phyloP scores from a whole-genome alignment of 2,329 filamentous ascomycete genomes.

The Aspergillus tubingensis region DNA sequence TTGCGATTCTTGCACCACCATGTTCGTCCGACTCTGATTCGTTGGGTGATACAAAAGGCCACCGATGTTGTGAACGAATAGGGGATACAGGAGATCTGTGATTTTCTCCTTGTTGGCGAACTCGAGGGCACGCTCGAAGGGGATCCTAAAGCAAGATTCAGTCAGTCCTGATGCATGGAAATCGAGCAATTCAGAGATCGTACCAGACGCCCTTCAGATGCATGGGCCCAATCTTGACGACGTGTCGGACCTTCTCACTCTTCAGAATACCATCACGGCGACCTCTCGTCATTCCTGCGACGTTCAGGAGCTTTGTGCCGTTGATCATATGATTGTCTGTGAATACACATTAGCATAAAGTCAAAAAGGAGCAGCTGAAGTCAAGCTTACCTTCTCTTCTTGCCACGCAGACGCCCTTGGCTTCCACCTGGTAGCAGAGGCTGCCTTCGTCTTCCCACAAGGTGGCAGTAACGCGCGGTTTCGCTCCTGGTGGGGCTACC shows the following conservation, averaged over 20 bases:
- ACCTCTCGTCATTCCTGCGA: constrained; percentile 96
- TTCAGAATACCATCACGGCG: constrained; percentile 95
- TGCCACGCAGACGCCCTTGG: constrained; percentile 92
- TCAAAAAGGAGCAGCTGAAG: not conserved
- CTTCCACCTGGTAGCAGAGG: constrained; percentile 96
- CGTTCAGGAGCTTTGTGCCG: constrained; percentile 93
- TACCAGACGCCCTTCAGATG: constrained; percentile 97
- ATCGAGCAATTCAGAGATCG: constrained; percentile 37
- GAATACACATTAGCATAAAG: not conserved
- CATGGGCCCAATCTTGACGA: constrained; percentile 99
- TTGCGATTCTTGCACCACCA: constrained; percentile 82
- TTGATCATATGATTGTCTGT: constrained; percentile 99
- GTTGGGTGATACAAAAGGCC: constrained; percentile 85
- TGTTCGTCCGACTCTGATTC: constrained; percentile 78
- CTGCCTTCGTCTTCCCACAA: constrained; percentile 98
- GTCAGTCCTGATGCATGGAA: too few species aligned
- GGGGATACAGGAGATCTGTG: constrained; percentile 87
- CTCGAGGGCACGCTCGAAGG: constrained; percentile 93
- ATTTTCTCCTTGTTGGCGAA: constrained; percentile 99
- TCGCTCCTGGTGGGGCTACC: constrained; percentile 88
- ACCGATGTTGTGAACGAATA: constrained; percentile 97
- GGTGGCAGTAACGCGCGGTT: constrained; percentile 92
- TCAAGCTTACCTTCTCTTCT: constrained; percentile 76
- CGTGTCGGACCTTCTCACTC: constrained; percentile 94
- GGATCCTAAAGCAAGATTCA: constrained; percentile 68